phyloP scores from a whole-genome alignment of 768 basidiomycete genomes.

The Suillus alpinus region DNA sequence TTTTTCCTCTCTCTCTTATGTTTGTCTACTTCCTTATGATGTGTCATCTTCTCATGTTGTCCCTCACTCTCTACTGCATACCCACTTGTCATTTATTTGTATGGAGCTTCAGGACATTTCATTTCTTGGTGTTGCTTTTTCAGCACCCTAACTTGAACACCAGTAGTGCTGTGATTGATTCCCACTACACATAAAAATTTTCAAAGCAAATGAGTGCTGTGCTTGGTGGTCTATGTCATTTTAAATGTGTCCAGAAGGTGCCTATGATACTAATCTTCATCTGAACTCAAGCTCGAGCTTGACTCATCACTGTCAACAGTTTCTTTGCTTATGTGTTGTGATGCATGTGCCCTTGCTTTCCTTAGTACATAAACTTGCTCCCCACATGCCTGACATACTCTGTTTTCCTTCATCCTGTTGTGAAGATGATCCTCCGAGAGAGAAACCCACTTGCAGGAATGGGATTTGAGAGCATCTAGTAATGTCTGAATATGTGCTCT shows the following conservation, averaged over 20 bases:
- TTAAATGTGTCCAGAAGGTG: background rate
- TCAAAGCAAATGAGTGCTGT: too few relatives aligned
- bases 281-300: background rate
- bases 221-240: background rate
- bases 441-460: slow-evolving; percentile 1
- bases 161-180: too few relatives aligned
- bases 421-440: background rate
- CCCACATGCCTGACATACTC: background rate
- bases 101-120: too few relatives aligned
- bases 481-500: slow-evolving; percentile 2
- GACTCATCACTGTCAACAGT: background rate
- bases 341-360: background rate
- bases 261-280: background rate
- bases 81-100: too few relatives aligned
- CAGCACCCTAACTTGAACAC: too few relatives aligned
- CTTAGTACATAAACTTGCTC: slow-evolving; percentile 3
- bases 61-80: too few relatives aligned
- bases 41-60: too few relatives aligned
- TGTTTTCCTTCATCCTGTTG: background rate
- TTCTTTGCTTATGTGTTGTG: background rate
- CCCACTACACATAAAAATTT: background rate
- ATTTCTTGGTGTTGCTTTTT: too few relatives aligned
- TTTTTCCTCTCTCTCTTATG: too few relatives aligned
- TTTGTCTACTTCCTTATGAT: too few relatives aligned
- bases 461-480: background rate